A percentile compares a stretch with the other conserved stretches of the same genome.
Evolutionary conservation across 768 basidiomycete genomes (phyloP).

Genomic region (Heimioporus sp.): DNA sequence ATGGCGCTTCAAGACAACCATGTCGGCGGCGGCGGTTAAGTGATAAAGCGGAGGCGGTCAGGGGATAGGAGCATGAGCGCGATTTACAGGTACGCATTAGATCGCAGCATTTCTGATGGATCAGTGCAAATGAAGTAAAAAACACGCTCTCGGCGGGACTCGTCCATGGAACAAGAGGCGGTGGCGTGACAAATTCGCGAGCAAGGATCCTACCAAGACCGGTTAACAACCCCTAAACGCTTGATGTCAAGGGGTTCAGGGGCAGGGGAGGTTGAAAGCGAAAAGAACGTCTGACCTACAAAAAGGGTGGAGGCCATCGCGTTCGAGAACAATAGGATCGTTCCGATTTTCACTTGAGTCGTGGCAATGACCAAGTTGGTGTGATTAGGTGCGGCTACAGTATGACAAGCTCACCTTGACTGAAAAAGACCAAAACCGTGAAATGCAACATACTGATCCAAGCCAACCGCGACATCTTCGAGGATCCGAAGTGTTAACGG

Average conservation of each 20-base stretch:
- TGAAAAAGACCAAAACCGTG: too few species aligned
- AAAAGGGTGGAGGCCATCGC: slow-evolving; percentile 77
- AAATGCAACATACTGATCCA: too few species aligned
- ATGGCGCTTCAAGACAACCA: slow-evolving; percentile 70
- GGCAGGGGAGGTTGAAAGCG: neutral
- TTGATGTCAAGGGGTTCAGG: neutral
- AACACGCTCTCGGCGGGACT: slow-evolving; percentile 46
- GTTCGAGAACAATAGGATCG: slow-evolving; percentile 74
- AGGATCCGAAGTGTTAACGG: too few species aligned
- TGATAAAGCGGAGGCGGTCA: slow-evolving; percentile 53
- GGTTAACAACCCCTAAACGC: slow-evolving; percentile 78
- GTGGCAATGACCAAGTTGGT: neutral
- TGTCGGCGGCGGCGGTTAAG: slow-evolving; percentile 63
- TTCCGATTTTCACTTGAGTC: slow-evolving; percentile 77
- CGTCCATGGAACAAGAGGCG: slow-evolving; percentile 63
- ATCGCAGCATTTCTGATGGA: slow-evolving; percentile 77
- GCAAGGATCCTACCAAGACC: slow-evolving; percentile 58
- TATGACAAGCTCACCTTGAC: too few species aligned
- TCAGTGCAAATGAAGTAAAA: slow-evolving; percentile 78
- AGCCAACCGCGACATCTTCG: too few species aligned
- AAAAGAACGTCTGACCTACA: slow-evolving; percentile 50
- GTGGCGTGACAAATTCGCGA: slow-evolving; percentile 41
- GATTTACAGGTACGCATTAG: slow-evolving; percentile 63
- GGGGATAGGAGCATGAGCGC: slow-evolving; percentile 77
- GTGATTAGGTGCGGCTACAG: neutral